Base-by-base conservation (phyloP, 2,329 filamentous ascomycete species). In the Pestalotiopsis fici region DNA sequence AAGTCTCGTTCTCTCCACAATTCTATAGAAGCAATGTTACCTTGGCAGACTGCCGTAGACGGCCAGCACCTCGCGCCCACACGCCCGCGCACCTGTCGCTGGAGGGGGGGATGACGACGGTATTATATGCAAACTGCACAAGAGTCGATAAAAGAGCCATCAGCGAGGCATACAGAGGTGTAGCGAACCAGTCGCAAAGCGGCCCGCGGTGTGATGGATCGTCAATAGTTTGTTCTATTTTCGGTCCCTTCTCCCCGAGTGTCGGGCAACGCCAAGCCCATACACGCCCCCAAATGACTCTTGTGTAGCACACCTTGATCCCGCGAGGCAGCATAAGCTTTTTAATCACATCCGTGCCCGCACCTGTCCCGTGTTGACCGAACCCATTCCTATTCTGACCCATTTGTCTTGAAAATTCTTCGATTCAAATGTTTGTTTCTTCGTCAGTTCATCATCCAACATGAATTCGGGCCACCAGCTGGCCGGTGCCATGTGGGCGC, bases 391-490 rank as follows among this genome's bases (percentile, higher is more conserved):
- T 37, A n/a, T 21, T 62, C 35, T 28, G 9, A 39, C 59, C n/a
- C 47, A 12, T 21, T 7, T 9, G 15, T 62, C 59, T 18, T 13
- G n/a, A 27, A 47, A 6, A 60, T 37, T 60, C 27, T 25, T 27
- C n/a, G 18, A 4, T 35, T 37, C 28, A 31, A 25, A 62, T 47
- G 59, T 47, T 23, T 18, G 43, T 59, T 50, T 65, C 27, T 9
- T 59, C 23, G 25, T 5, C 54, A 37, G 31, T 50, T n/a, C 15
- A 59, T 59, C 63, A 39, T 65, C 54, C 54, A 59, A 27, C 21
- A 78, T 78, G 77, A 68, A 78, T 60, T 67, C 71, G 37, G 78
- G 78, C 65, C 67, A 73, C 56, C 69, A 77, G 57, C 67, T 80
- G 69, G 71, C 71, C 7, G 70, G 55, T 28, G 72, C 74, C 66